A percentile compares a stretch with the other conserved stretches of the same genome.
Evolutionary conservation across 164 flowering plant species (phyloP).

Genomic region (Nymphaea colorata): DNA sequence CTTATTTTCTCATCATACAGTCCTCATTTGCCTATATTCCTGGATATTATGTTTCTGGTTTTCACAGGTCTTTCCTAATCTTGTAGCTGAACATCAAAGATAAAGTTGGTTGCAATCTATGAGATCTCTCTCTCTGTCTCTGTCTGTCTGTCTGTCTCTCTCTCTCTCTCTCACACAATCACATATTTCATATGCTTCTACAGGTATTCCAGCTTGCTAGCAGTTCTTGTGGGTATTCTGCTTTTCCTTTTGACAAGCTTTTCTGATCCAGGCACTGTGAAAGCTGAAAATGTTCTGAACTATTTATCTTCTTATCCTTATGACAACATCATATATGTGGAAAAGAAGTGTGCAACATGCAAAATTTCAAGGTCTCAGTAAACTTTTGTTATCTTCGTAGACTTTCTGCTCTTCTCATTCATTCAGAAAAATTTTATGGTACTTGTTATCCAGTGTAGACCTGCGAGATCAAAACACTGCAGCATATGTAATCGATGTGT

Average conservation of each 20-base stretch:
- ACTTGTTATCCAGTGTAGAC: constrained; percentile 33
- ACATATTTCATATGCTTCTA: constrained; percentile 12
- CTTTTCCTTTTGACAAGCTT: constrained; percentile 90
- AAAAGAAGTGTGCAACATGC: constrained; percentile 89
- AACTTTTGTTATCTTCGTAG: too few species aligned
- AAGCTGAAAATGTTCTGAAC: constrained; percentile 54
- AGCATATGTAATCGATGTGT: constrained; percentile 90
- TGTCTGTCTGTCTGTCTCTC: too few species aligned
- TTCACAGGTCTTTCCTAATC: constrained; percentile 54
- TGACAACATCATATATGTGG: constrained; percentile 58
- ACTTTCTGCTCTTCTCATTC: too few species aligned
- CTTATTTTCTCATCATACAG: constrained; percentile 43
- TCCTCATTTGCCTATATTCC: constrained; percentile 76
- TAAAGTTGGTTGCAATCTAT: background rate
- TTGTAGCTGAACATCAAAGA: constrained; percentile 1
- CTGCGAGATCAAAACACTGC: constrained; percentile 98
- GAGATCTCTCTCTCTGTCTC: background rate
- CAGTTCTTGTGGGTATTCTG: constrained; percentile 64
- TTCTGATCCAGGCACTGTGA: constrained; percentile 95
- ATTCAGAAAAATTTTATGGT: constrained; percentile 6
- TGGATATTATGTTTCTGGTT: constrained; percentile 61
- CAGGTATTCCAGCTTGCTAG: constrained; percentile 83
- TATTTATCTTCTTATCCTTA: constrained; percentile 76
- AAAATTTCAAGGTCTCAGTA: constrained; percentile 12
- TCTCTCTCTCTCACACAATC: too few species aligned